Evolutionary conservation across 768 basidiomycete genomes (phyloP).

Genomic region (Xanthoconium stramineum): DNA sequence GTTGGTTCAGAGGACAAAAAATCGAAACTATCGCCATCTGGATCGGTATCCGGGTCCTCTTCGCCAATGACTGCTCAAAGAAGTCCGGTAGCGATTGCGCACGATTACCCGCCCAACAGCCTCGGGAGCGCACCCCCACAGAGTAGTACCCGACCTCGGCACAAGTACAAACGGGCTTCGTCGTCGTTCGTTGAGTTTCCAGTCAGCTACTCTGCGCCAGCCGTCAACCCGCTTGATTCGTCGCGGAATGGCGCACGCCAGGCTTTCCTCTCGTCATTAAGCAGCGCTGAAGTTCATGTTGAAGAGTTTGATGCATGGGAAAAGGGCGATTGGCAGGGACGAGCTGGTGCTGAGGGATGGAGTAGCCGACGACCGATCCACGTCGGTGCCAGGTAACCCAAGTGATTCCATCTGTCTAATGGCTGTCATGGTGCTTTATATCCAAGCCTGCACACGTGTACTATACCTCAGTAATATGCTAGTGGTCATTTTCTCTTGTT

Average conservation of each 20-base stretch:
- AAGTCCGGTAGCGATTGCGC: conserved; percentile 6
- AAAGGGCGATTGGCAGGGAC: conserved; percentile 53
- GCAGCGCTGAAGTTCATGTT: neutral
- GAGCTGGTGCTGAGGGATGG: conserved; percentile 48
- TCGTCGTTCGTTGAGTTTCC: conserved; percentile 42
- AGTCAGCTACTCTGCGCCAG: conserved; percentile 28
- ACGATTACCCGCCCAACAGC: conserved; percentile 58
- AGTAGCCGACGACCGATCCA: conserved; percentile 37
- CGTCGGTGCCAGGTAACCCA: conserved; percentile 28
- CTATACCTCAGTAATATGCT: conserved; percentile 12
- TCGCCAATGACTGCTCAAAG: conserved; percentile 13
- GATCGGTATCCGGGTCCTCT: conserved; percentile 12
- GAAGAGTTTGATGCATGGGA: conserved; percentile 34
- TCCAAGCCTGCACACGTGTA: conserved; percentile 13
- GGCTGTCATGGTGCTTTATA: neutral
- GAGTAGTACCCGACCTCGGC: conserved; percentile 23
- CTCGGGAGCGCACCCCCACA: conserved; percentile 35
- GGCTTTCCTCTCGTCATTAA: neutral
- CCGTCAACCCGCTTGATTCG: conserved; percentile 33
- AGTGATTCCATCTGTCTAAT: neutral
- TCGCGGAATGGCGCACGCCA: conserved; percentile 6
- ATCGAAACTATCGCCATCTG: conserved; percentile 9
- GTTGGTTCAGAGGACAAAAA: conserved; percentile 13
- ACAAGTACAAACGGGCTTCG: conserved; percentile 31
- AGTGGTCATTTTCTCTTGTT: neutral